Conservation (phyloP, 345 rosid genomes). For the Eucalyptus virginea region DNA sequence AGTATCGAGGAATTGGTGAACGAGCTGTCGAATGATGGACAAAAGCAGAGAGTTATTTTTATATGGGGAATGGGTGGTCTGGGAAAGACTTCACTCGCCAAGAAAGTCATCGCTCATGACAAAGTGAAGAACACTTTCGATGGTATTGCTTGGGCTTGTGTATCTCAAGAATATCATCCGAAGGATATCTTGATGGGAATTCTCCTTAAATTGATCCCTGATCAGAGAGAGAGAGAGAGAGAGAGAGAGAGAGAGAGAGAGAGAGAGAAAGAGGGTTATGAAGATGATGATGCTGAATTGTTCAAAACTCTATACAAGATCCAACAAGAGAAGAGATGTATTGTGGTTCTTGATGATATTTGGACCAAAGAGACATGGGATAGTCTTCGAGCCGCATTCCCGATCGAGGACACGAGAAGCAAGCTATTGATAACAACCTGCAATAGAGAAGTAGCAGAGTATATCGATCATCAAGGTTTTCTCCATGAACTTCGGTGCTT, state of each 20-base stretch:
- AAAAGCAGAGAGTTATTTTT: not conserved
- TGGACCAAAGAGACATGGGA: constrained; percentile 26
- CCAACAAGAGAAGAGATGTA: fast-evolving
- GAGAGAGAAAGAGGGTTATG: too few species aligned
- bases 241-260: too few species aligned
- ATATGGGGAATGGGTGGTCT: constrained; percentile 44
- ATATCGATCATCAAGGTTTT: not conserved
- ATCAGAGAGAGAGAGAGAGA: constrained; percentile 6
- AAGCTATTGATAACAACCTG: constrained; percentile 28
- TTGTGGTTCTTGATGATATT: constrained; percentile 12
- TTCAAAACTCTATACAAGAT: fast-evolving
- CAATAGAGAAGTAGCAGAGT: not conserved
- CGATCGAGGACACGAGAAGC: not conserved
- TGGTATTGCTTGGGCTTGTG: constrained; percentile 18
- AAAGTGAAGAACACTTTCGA: constrained; percentile 2
- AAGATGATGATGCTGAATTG: fast-evolving
- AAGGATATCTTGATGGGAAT: constrained; percentile 15
- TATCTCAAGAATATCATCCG: constrained; percentile 15
- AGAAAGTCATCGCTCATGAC: constrained; percentile 2
- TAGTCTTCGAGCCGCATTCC: constrained; percentile 7
- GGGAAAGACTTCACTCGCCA: constrained; percentile 40
- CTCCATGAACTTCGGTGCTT: constrained; percentile 1
- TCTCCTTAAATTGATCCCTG: constrained; percentile 3
- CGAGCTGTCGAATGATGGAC: not conserved
- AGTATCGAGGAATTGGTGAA: not conserved